Evolutionary conservation across 202 grass and related monocot species (phyloP), one percentile per base, ranked within the genome.

Genomic region (Digitaria exilis): DNA sequence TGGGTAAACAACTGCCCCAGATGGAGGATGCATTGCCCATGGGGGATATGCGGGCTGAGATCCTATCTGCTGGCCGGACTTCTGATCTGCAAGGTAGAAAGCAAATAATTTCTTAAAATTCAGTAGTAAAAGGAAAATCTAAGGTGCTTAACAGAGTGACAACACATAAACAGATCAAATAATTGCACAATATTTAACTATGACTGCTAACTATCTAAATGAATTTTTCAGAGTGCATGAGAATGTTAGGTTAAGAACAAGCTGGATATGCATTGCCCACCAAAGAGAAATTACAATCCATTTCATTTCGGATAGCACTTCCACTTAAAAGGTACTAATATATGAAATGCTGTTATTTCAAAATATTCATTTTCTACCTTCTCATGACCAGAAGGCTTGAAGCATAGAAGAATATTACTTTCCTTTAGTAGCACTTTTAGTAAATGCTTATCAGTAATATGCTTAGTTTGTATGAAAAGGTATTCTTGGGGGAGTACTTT

Each of bases 11-110:
- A 82, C 74, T 59, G 75, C 73, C 54, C 91, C 91, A 61, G 85
- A 81, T 26, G 86, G 87, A 73, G 82, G 84, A 89, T 89, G 96
- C 93, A 96, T 90, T 76, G 93, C 76, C 96, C 96, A 99, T 46
- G 93, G 93, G 31, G 85, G 89, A 76, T 96, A 96, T 77, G 73
- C 84, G 50, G 84, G 58, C 24, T 92, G 92, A 82, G 80, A 89
- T 55, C 85, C 87, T 77, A 70, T 59, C 0, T 91, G 91, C n/a
- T 86, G 88, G 63, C 44, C 70, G 50, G 84, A 52, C 48, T 82
- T 94, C 31, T 89, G 92, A 64, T 91, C 92, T 94, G 80, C 51
- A 32, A 67, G 82, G 68, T 24, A 55, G 30, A 80, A 75, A 88
- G 9, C 30, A 81, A 71, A 77, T 21, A 85, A 64, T 56, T 68